phyloP scores from a whole-genome alignment of 495 filamentous ascomycete genomes.

The Echria macrotheca region DNA sequence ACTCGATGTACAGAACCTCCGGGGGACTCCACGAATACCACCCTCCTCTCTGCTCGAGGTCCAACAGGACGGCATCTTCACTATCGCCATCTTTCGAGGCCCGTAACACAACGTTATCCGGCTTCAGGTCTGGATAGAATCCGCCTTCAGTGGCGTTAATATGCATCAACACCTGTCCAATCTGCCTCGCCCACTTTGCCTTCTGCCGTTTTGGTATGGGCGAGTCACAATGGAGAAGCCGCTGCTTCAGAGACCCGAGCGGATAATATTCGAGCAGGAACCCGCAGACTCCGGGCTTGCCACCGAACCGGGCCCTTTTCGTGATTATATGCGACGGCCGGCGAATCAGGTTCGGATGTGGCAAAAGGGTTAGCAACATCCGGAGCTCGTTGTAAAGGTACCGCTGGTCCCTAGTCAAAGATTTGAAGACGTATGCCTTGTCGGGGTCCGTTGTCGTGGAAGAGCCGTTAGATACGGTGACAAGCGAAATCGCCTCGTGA shows the following conservation, averaged over 20 bases:
- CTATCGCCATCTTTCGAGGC: not conserved
- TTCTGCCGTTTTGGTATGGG: slow-evolving; percentile 10
- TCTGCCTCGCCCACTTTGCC: slow-evolving; percentile 26
- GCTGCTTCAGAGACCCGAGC: slow-evolving; percentile 23
- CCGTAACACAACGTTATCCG: slow-evolving; percentile 29
- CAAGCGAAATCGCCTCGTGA: slow-evolving; percentile 39
- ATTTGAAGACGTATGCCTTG: slow-evolving; percentile 32
- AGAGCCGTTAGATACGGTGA: slow-evolving; percentile 16
- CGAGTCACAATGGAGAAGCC: slow-evolving; percentile 12
- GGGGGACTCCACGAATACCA: slow-evolving; percentile 30
- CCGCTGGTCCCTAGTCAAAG: slow-evolving; percentile 26
- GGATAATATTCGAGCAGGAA: slow-evolving; percentile 30
- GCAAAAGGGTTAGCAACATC: slow-evolving; percentile 21
- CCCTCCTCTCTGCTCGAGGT: slow-evolving; percentile 32
- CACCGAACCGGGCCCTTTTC: slow-evolving; percentile 29
- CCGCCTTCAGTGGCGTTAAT: slow-evolving; percentile 20
- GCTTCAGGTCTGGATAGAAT: slow-evolving; percentile 37
- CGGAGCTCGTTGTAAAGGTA: slow-evolving; percentile 39
- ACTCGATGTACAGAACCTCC: slow-evolving; percentile 30
- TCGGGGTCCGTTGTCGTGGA: not conserved
- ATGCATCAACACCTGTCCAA: slow-evolving; percentile 29
- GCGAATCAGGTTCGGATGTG: slow-evolving; percentile 27
- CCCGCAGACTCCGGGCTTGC: slow-evolving; percentile 27
- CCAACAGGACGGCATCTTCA: slow-evolving; percentile 25
- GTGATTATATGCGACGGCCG: slow-evolving; percentile 28